Evolutionary conservation across 1,284 basidiomycete species (phyloP).

Genomic region (Kwoniella shivajii): DNA sequence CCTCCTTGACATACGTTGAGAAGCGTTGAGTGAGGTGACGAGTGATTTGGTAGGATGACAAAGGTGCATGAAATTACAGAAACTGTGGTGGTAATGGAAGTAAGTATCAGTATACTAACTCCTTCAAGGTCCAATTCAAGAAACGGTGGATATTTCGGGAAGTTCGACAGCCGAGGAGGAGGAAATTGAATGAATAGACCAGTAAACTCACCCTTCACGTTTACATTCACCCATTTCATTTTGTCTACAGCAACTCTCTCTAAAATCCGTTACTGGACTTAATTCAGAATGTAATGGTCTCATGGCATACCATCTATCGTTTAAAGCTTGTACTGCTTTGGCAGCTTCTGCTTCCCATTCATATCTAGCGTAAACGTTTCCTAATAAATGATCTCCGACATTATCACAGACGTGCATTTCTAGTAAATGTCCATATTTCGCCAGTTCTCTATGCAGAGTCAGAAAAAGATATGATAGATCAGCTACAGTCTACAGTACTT

Average conservation of each 20-base stretch:
- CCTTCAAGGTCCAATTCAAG: too few relatives aligned
- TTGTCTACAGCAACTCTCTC: slow-evolving; percentile 97
- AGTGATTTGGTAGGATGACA: slow-evolving; percentile 80
- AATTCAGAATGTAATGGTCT: slow-evolving; percentile 97
- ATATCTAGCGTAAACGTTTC: slow-evolving; percentile 97
- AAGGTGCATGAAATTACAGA: slow-evolving; percentile 99
- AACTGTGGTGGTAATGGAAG: slow-evolving; percentile 28
- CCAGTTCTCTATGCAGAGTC: slow-evolving; percentile 64
- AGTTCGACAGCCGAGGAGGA: too few relatives aligned
- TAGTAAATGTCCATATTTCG: slow-evolving; percentile 91
- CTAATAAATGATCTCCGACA: slow-evolving; percentile 97
- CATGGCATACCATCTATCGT: slow-evolving; percentile 97
- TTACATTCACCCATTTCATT: slow-evolving; percentile 97
- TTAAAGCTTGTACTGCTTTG: slow-evolving; percentile 86
- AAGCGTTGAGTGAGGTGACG: slow-evolving; percentile 73
- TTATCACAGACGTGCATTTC: slow-evolving; percentile 99
- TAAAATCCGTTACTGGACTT: slow-evolving; percentile 97
- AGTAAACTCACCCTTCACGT: slow-evolving; percentile 67
- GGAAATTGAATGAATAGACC: background rate
- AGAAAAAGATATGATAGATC: slow-evolving; percentile 3
- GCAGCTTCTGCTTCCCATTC: slow-evolving; percentile 99
- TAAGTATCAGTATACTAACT: background rate
- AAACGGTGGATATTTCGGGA: too few relatives aligned
- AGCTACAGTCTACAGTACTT: too few relatives aligned
- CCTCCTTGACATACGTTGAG: slow-evolving; percentile 79